These are phyloP conservation scores for Fusarium solani-melongenae DNA, from an alignment of 2,329 filamentous ascomycete species.

Conservation along the genomic window DNA sequence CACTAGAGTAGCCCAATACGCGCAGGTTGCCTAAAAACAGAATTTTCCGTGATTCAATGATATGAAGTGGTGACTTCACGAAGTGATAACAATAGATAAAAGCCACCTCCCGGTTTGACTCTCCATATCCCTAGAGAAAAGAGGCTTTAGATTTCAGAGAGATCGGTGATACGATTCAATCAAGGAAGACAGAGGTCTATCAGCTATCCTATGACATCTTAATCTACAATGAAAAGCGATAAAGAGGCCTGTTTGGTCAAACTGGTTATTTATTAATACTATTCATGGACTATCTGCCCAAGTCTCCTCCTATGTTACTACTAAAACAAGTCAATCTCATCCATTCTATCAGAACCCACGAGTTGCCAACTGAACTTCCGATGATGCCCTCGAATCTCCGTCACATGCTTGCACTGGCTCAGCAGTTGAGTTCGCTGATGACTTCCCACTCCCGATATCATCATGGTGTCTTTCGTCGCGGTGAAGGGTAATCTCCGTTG, in stretches of 20 bases:
- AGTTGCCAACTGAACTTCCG: slow-evolving; percentile 39
- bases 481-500: slow-evolving; percentile 37
- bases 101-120: background rate
- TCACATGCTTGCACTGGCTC: slow-evolving; percentile 18
- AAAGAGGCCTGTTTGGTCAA: background rate
- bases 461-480: slow-evolving; percentile 36
- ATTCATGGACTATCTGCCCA: background rate
- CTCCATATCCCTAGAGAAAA: background rate
- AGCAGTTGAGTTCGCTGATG: slow-evolving; percentile 18
- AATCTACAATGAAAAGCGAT: background rate
- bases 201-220: background rate
- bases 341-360: slow-evolving; percentile 25
- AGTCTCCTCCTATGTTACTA: background rate
- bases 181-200: background rate
- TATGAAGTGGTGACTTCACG: background rate
- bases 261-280: background rate
- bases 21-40: background rate
- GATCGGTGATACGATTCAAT: background rate
- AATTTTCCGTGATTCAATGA: background rate
- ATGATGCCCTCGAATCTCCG: slow-evolving; percentile 39
- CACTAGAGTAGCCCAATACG: background rate
- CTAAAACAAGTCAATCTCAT: background rate
- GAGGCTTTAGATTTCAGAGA: background rate
- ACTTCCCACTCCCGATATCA: slow-evolving; percentile 28
- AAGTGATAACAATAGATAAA: background rate